phyloP scores from a whole-genome alignment of 2,329 filamentous ascomycete genomes.

The Pseudogymnoascus sp. region DNA sequence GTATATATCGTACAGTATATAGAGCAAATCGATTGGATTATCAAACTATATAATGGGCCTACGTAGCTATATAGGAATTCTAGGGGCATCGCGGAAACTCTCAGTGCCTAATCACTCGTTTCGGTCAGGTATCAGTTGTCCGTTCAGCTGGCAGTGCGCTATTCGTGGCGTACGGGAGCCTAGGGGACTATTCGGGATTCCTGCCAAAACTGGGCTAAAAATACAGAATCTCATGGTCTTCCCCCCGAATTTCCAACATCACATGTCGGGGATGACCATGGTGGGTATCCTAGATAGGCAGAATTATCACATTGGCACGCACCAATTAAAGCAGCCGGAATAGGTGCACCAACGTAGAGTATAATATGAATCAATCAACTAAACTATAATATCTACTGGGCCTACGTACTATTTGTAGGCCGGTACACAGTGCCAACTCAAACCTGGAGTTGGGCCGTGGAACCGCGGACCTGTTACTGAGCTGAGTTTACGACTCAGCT shows the following conservation, averaged over 20 bases:
- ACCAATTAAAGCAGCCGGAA: neutral
- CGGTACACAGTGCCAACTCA: neutral
- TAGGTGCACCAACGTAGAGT: neutral
- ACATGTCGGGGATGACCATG: neutral
- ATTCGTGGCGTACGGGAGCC: too few species aligned
- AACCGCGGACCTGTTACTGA: neutral
- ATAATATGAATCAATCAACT: neutral
- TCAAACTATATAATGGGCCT: too few species aligned
- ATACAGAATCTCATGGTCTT: too few species aligned
- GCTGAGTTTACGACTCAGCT: neutral
- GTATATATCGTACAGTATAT: too few species aligned
- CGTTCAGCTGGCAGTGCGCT: too few species aligned
- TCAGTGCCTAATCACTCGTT: too few species aligned
- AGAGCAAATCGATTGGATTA: too few species aligned
- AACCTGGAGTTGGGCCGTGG: neutral
- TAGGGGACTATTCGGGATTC: too few species aligned
- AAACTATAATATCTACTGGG: neutral
- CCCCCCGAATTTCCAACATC: conserved; percentile 29
- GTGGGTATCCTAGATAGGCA: neutral
- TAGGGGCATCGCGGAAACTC: too few species aligned
- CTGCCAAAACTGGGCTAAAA: too few species aligned
- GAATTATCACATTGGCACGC: neutral
- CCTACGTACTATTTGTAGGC: neutral
- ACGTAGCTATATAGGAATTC: too few species aligned
- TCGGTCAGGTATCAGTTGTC: too few species aligned